Base-by-base conservation (phyloP, 2,329 filamentous ascomycete species). In the Herpomyces periplanetae region DNA sequence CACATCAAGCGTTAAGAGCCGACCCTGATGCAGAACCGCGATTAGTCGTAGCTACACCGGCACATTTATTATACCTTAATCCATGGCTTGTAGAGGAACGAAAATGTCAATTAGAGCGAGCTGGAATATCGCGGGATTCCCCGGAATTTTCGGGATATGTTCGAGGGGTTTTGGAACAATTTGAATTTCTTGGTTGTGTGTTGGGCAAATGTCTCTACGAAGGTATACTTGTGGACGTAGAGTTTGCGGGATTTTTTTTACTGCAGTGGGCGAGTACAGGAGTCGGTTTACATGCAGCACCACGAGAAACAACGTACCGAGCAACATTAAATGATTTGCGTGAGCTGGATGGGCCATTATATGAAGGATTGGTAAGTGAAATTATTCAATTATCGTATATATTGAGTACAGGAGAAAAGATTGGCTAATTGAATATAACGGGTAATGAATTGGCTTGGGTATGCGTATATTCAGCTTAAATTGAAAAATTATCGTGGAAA, bases 161-260 rank as follows among this genome's bases (percentile, higher is more conserved):
- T 18, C 35, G 40, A 3, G 48, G 57, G 11, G 37, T 80, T 8
- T 43, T 80, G 3, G 52, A 51, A 25, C 54, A 59, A 7, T 91
- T 69, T 32, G 73, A 91, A 32, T 96, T 96, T 27, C 45, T 91
- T 0, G 80, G 80, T 1, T 62, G 80, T 3, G 54, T 96, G 11
- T 60, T 96, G 11, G 80, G 80, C 5, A 96, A 96, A 35, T 96
- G 80, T 38, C 46, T 96, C 31, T 96, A 96, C 33, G 80, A 96
- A 40, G 73, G 73, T 1, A 91, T 96, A 17, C 48, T 96, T 3
- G 60, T 91, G 17, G 73, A 96, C 36, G 60, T 88, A 23, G 57
- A 57, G 19, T 96, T 96, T 42, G 73, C 75, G 1, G 61, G 66
- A 0, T 96, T 96, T 42, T 96, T 96, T 40, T 50, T 96, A 4